Percentiles rank a stretch among this genome's conserved stretches.
These are phyloP conservation scores for Castanea crenata DNA, from an alignment of 306 rosid genomes.

Conservation along the genomic window DNA sequence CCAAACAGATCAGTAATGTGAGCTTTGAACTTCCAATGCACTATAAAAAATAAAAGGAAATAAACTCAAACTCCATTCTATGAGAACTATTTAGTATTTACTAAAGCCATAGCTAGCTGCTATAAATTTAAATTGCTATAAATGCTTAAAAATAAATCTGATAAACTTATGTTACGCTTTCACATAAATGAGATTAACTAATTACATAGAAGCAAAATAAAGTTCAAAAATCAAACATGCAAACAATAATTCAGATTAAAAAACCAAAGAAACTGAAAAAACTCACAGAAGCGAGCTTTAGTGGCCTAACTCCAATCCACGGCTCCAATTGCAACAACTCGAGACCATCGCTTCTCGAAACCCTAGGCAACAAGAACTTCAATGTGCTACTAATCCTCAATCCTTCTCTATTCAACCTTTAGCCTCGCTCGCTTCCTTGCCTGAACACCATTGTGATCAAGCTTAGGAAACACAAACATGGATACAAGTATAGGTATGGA, in stretches of 20 bases:
- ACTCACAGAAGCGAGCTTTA: slow-evolving; percentile 87
- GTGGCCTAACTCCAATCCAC: slow-evolving; percentile 60
- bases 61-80: neutral
- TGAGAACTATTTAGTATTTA: neutral
- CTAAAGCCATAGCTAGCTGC: neutral
- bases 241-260: neutral
- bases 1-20: neutral
- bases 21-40: neutral
- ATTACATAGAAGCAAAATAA: neutral
- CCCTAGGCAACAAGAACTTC: slow-evolving; percentile 69
- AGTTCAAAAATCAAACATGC: neutral
- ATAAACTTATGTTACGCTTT: neutral
- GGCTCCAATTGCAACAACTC: slow-evolving; percentile 50
- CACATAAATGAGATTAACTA: neutral
- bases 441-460: slow-evolving; percentile 50
- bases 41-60: neutral
- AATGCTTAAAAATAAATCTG: neutral
- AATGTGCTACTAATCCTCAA: slow-evolving; percentile 66
- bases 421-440: slow-evolving; percentile 35
- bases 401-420: slow-evolving; percentile 28
- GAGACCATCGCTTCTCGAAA: slow-evolving; percentile 49
- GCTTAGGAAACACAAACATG: too few relatives aligned
- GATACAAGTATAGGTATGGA: too few relatives aligned
- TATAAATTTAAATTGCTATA: slow-evolving; percentile 3
- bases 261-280: slow-evolving; percentile 1